Conservation (phyloP, 139 green algal genomes). For the Eudorina sp. region DNA sequence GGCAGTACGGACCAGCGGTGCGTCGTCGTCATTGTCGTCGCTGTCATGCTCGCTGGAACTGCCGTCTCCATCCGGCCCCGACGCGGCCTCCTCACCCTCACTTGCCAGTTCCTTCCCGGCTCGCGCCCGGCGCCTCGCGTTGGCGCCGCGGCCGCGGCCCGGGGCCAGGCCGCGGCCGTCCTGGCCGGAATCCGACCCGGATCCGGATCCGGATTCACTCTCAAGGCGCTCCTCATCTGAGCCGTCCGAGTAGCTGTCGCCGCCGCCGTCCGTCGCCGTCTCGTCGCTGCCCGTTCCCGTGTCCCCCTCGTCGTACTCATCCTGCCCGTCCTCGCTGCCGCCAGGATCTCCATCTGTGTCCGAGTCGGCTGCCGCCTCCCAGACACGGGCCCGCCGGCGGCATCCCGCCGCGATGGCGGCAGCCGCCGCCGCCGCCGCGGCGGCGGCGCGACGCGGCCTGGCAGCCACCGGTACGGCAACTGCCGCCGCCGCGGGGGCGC, state of each 20-base stretch:
- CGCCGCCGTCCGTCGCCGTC: neutral
- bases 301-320: neutral
- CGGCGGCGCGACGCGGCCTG: neutral
- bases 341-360: too few relatives aligned
- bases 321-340: neutral
- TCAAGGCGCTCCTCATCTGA: too few relatives aligned
- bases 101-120: too few relatives aligned
- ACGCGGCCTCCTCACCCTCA: too few relatives aligned
- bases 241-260: too few relatives aligned
- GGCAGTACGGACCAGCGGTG: neutral
- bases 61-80: neutral
- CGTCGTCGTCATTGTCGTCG: neutral
- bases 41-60: neutral
- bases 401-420: neutral
- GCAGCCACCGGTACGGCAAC: neutral
- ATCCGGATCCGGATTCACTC: neutral
- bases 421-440: neutral
- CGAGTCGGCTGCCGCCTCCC: too few relatives aligned
- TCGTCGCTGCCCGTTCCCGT: neutral
- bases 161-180: too few relatives aligned
- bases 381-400: too few relatives aligned
- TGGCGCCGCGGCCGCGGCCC: too few relatives aligned
- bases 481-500: neutral
- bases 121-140: too few relatives aligned
- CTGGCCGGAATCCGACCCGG: neutral